A percentile compares a stretch with the other conserved stretches of the same genome.
These are phyloP conservation scores for Platanthera guangdongensis DNA, from an alignment of 106 monocot species.

Conservation along the genomic window DNA sequence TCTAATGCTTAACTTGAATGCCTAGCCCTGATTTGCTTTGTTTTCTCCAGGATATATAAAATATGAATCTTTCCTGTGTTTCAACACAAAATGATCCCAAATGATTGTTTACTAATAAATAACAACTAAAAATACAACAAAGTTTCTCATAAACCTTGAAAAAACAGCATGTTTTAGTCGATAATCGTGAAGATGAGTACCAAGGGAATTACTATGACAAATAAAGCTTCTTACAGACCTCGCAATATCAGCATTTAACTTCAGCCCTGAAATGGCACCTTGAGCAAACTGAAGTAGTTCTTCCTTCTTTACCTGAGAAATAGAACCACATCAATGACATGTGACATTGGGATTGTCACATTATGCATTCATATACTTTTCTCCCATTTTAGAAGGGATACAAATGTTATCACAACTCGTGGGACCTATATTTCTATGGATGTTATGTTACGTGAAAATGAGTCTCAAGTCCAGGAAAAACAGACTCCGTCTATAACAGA, in stretches of 20 bases:
- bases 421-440: no score
- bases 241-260: constrained; percentile 77
- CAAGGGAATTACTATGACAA: background rate
- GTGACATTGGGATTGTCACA: background rate
- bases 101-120: background rate
- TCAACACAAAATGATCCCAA: background rate
- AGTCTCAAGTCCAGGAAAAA: no score
- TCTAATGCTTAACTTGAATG: background rate
- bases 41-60: background rate
- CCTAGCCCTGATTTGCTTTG: background rate
- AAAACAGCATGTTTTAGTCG: background rate
- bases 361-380: background rate
- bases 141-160: background rate
- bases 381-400: no score
- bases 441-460: no score
- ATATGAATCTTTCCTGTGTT: background rate
- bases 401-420: no score
- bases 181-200: background rate
- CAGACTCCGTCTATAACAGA: no score
- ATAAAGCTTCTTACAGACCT: constrained; percentile 33
- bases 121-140: background rate
- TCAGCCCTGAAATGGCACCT: constrained; percentile 80
- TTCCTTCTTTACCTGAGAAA: constrained; percentile 74
- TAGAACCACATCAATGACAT: constrained; percentile 4
- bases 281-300: constrained; percentile 97